A percentile compares a stretch with the other conserved stretches of the same genome.
Conservation (phyloP, 257 asterid genomes). For the Vinca minor region DNA sequence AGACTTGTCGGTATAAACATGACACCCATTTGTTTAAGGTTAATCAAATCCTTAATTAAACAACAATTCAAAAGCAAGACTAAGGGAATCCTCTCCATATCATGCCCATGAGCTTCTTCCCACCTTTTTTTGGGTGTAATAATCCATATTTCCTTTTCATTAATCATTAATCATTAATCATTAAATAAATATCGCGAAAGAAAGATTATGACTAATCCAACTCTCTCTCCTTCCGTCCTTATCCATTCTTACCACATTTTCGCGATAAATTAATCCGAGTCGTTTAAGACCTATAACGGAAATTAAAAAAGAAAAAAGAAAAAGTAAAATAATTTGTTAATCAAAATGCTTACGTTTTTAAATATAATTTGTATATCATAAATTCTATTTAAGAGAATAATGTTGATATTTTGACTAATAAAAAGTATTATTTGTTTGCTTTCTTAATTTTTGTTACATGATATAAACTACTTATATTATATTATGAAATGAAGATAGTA, state of each 20-base stretch:
- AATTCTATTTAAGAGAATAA: no score
- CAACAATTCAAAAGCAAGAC: slow-evolving; percentile 28
- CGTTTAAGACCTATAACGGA: no score
- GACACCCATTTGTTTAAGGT: slow-evolving; percentile 32
- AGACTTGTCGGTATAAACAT: slow-evolving; percentile 42
- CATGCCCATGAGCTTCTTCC: slow-evolving; percentile 26
- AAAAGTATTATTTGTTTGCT: no score
- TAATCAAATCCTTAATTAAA: slow-evolving; percentile 16
- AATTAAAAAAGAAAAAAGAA: no score
- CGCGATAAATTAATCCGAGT: slow-evolving; percentile 10
- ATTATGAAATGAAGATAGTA: no score
- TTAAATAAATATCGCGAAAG: slow-evolving; percentile 8
- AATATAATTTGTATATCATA: no score
- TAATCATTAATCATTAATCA: background rate
- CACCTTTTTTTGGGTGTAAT: background rate
- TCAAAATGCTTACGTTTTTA: no score
- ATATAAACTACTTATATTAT: no score
- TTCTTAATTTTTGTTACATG: no score
- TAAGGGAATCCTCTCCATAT: slow-evolving; percentile 27
- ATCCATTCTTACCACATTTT: slow-evolving; percentile 21
- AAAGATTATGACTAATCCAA: slow-evolving; percentile 8
- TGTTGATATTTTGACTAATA: no score
- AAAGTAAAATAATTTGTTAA: no score
- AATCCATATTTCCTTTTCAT: slow-evolving; percentile 3
- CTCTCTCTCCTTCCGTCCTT: slow-evolving; percentile 19